phyloP scores from a whole-genome alignment of 345 rosid genomes.

The Rhodamnia argentea region DNA sequence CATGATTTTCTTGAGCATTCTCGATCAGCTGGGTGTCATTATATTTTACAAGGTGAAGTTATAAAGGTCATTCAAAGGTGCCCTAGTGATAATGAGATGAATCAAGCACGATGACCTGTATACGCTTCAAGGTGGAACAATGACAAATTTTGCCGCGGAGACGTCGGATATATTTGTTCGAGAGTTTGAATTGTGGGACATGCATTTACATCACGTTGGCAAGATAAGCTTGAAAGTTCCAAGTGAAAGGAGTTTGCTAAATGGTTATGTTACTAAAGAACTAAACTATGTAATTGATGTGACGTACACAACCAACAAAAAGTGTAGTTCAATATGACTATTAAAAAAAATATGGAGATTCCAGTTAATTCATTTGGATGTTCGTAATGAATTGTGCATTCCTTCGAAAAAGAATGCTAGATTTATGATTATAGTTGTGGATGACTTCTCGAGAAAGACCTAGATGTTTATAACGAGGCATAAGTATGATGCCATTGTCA shows the following conservation, averaged over 20 bases:
- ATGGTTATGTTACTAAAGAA: background rate
- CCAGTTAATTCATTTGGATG: background rate
- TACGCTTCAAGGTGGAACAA: background rate
- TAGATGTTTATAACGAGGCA: background rate
- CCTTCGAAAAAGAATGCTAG: background rate
- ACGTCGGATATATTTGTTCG: fast-evolving
- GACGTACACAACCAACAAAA: background rate
- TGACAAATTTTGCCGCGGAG: background rate
- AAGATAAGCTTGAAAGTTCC: background rate
- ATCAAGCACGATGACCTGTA: background rate
- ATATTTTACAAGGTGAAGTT: background rate
- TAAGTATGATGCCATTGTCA: background rate
- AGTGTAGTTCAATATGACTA: background rate
- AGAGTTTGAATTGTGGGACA: background rate
- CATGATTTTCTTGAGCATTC: background rate
- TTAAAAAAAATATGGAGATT: background rate
- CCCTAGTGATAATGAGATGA: background rate
- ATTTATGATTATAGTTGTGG: background rate
- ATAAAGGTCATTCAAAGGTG: background rate
- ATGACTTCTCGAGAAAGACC: background rate
- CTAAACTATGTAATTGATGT: background rate
- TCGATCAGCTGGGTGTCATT: background rate
- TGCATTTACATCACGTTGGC: background rate
- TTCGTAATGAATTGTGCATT: background rate
- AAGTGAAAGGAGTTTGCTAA: background rate